Base-by-base conservation (phyloP, 257 asterid species). In the Ilex asprella region DNA sequence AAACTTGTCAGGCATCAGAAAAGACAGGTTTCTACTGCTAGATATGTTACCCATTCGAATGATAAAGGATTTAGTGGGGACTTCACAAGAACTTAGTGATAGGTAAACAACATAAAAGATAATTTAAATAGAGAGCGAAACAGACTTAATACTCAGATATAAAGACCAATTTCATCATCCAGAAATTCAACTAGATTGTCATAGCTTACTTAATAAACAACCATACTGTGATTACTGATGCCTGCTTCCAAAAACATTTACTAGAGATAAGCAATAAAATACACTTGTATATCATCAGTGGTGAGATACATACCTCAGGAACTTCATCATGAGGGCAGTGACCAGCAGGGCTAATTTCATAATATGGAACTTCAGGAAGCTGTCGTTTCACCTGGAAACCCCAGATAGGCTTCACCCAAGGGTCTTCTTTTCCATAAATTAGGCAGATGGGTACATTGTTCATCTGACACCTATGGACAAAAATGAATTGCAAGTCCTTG, bases 281-380 rank as follows among this genome's bases (percentile, higher is more conserved):
- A 55, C 47, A 9, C 51, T 49, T 30, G 12, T 60, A 13, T 6
- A 16, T 50, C 10, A 8, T 30, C 16, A 39, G 58, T 52, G 55
- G 16, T 43, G 68, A 27, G 27, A 43, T 21, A 56, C 39, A 1
- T 81, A 91, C 98, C 99, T 92, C 99, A 27, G 97, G 94, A 68
- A 92, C 97, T 77, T 92, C 99, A 59, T 92, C 97, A 64, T 89
- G 99, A 55, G 99, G 99, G 83, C 99, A 92, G 75, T 92, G 99
- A 65, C 97, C 99, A 44, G 97, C 96, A 0, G 97, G 99, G 66
- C 91, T 92, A 11, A 92, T 89, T 77, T 84, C 95, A 53, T 92
- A 92, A 65, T 83, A 92, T 39, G 97, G 95, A 70, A 88, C 93
- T 61, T 85, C 80, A 0, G 91, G 96, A 46, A 92, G 67, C 65